Evolutionary conservation across 148 eudicot species (phyloP), one percentile per base, ranked within the genome.

Genomic region (Fallopia convolvulus): DNA sequence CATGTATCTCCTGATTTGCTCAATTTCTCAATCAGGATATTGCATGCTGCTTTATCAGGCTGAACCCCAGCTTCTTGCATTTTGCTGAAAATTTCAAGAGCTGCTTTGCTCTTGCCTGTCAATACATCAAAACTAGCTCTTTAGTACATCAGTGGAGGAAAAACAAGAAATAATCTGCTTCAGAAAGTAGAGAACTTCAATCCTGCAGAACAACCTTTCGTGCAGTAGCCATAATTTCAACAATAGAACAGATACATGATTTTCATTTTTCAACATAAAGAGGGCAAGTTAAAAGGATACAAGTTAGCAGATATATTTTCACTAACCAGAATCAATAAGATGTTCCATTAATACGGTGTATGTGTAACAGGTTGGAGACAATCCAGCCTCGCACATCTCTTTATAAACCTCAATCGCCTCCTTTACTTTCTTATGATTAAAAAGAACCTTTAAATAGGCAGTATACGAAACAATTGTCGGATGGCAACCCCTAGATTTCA

Each of bases 1-100:
- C 82, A 76, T 77, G 84, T 83, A 79, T 88, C 87, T 52, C 86
- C 82, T 58, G 81, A 81, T 78, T 81, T 89, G 83, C 93, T 82
- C 73, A 86, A 91, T 46, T 86, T 86, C 77, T 89, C 91, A 60
- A 91, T 83, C 84, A 93, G 75, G 78, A 91, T 93, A 80, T 93
- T 93, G 84, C 98, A 93, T 40, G 92, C 80, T 42, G 98, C 92
- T 83, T 93, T 93, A 81, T 93, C 98, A 77, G 98, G 98, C 52
- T 77, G 89, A 50, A 85, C 90, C 41, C 90, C 91, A 63, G 92
- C 87, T 21, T 89, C 96, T 87, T 88, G 93, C 98, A 89, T 91
- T 82, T 84, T 91, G 75, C 61, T 72, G 68, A 93, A 91, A 58
- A 93, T 85, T 79, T 88, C 92, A 60, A 93, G 66, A 76, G 86